Evolutionary conservation across 106 monocot genomes (phyloP), one percentile per base, ranked within the genome.

Genomic region (Xerophyta viscosa): DNA sequence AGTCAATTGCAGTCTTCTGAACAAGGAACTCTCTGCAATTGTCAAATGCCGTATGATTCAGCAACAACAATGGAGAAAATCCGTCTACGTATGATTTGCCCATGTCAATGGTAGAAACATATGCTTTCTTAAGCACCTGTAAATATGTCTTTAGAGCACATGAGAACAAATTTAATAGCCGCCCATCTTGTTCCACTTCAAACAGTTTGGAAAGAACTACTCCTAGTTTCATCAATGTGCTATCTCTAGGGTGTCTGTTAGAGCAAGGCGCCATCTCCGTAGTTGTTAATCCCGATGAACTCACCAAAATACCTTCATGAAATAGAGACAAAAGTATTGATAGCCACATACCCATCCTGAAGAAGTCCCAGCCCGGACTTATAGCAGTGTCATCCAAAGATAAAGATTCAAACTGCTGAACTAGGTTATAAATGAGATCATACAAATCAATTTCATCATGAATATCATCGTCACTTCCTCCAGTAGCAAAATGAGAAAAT

Each of bases 11-110:
- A 70, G 50, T 52, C 48, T 72, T 86, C 36, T 69, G 53, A 61
- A 82, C 63, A 57, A 90, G 48, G 50, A 75, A 27, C 47, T 75
- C 69, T 50, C 62, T 74, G 26, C 30, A 50, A 54, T 68, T 71
- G 31, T 83, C 79, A 74, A 82, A 69, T 8, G 54, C 37, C 27
- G 61, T 57, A 50, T 83, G 73, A 54, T 86, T 98, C 41, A 90
- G 65, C 44, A 90, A 58, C 36, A 83, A 46, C 31, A 70, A 41
- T 43, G 82, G 69, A 66, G 78, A 86, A 62, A 80, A 77, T 10
- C 29, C 59, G 69, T 74, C 54, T 29, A 3, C 21, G 27, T 10
- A 46, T 37, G 20, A 3, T 61, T 29, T 37, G 14, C 50, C 61
- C 27, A 52, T 29, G 62, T 80, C 72, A 48, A 82, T 20, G 18